Evolutionary conservation across 1,284 basidiomycete genomes (phyloP).

Genomic region (Acaromyces ingoldii): DNA sequence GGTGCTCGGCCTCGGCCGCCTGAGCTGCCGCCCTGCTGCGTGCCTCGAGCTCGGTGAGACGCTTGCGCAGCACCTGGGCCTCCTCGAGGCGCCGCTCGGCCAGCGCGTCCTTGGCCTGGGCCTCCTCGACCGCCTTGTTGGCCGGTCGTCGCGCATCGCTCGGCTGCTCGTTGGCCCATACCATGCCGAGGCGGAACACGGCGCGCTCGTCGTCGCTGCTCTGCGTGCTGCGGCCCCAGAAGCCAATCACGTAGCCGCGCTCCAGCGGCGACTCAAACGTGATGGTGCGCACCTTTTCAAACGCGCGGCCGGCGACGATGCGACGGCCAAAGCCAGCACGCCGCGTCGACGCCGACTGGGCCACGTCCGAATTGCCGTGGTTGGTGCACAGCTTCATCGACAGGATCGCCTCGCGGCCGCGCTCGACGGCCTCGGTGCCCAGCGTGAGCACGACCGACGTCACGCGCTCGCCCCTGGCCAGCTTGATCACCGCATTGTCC

Average conservation of each 20-base stretch:
- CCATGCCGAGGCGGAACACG: not conserved
- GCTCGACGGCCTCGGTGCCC: not conserved
- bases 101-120: not conserved
- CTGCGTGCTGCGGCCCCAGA: constrained; percentile 2
- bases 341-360: not conserved
- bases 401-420: not conserved
- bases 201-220: not conserved
- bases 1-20: no score
- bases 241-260: constrained; percentile 3
- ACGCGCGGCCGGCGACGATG: not conserved
- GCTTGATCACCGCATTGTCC: no score
- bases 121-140: no score
- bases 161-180: constrained; percentile 1
- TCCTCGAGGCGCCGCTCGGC: not conserved
- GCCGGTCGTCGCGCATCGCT: no score
- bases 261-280: constrained; percentile 6
- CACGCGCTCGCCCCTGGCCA: not conserved
- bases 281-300: not conserved
- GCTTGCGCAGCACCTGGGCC: not conserved
- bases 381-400: not conserved
- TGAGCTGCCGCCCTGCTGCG: no score
- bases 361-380: not conserved
- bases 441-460: not conserved
- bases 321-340: not conserved
- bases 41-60: no score